phyloP scores from a whole-genome alignment of 2,329 filamentous ascomycete genomes.

The Dissoconium aciculare region DNA sequence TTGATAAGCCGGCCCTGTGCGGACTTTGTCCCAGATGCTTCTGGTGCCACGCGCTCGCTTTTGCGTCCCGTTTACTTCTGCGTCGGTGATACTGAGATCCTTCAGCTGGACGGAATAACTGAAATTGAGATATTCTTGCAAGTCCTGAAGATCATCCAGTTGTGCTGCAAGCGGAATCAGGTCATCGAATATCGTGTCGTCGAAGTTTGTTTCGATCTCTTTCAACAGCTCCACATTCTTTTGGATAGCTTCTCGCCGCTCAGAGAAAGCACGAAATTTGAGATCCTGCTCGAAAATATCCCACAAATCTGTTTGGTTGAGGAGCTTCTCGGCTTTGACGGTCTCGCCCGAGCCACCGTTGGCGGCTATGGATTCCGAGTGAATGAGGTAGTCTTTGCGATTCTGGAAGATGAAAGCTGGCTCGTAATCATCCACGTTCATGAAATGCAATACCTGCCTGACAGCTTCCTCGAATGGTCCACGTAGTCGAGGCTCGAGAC shows the following conservation, averaged over 20 bases:
- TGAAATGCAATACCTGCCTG: slow-evolving; percentile 83
- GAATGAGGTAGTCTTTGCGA: slow-evolving; percentile 92
- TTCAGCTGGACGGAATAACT: slow-evolving; percentile 74
- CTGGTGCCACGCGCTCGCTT: slow-evolving; percentile 71
- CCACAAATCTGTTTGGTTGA: slow-evolving; percentile 90
- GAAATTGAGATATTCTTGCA: slow-evolving; percentile 94
- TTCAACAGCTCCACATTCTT: slow-evolving; percentile 63
- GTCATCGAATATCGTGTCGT: slow-evolving; percentile 64
- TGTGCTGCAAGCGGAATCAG: slow-evolving; percentile 67
- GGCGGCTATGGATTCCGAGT: slow-evolving; percentile 57
- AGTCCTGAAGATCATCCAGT: slow-evolving; percentile 89
- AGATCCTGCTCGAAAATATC: slow-evolving; percentile 87
- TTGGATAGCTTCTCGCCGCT: slow-evolving; percentile 77
- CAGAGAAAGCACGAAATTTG: slow-evolving; percentile 82
- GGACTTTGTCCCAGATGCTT: slow-evolving; percentile 67
- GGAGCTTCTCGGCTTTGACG: slow-evolving; percentile 67
- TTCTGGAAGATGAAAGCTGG: slow-evolving; percentile 97
- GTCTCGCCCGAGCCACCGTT: slow-evolving; percentile 58
- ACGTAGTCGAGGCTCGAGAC: slow-evolving; percentile 52
- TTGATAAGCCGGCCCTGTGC: slow-evolving; percentile 62
- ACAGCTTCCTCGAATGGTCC: slow-evolving; percentile 77
- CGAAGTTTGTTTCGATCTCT: slow-evolving; percentile 39
- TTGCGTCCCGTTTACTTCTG: slow-evolving; percentile 51
- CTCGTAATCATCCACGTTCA: slow-evolving; percentile 86
- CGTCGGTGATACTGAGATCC: slow-evolving; percentile 53